Percentiles rank a stretch among this genome's conserved stretches.
phyloP scores from a whole-genome alignment of 208 protist genomes.

The Trichomonas vaginalis region DNA sequence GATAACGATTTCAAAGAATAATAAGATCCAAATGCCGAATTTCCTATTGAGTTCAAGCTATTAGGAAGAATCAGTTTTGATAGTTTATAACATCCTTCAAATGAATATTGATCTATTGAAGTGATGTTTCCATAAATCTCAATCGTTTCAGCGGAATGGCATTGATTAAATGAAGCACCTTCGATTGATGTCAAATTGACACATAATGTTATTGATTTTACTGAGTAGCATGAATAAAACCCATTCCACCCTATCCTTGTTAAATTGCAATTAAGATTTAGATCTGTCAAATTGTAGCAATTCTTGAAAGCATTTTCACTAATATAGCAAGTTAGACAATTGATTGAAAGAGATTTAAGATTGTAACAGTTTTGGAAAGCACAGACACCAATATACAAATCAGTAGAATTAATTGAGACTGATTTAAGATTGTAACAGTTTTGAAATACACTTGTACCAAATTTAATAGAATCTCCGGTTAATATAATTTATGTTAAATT shows the following conservation, averaged over 20 bases:
- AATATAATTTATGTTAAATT: background rate
- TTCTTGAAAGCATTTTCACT: background rate
- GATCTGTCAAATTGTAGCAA: background rate
- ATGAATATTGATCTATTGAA: background rate
- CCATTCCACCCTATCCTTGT: background rate
- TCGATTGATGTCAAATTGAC: background rate
- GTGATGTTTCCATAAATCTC: background rate
- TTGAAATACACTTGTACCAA: background rate
- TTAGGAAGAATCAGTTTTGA: background rate
- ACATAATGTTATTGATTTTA: background rate
- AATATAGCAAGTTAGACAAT: background rate
- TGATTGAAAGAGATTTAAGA: background rate
- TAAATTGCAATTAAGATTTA: background rate
- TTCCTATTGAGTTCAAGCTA: background rate
- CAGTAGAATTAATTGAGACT: background rate
- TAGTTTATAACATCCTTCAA: background rate
- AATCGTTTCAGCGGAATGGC: background rate
- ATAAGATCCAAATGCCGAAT: background rate
- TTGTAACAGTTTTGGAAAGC: background rate
- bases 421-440: background rate
- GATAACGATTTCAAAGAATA: background rate
- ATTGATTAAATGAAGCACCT: background rate
- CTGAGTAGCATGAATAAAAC: background rate
- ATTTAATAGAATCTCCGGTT: background rate
- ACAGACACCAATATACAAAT: background rate